Conservation (phyloP, 441 rosid genomes). For the Populus hybrid region DNA sequence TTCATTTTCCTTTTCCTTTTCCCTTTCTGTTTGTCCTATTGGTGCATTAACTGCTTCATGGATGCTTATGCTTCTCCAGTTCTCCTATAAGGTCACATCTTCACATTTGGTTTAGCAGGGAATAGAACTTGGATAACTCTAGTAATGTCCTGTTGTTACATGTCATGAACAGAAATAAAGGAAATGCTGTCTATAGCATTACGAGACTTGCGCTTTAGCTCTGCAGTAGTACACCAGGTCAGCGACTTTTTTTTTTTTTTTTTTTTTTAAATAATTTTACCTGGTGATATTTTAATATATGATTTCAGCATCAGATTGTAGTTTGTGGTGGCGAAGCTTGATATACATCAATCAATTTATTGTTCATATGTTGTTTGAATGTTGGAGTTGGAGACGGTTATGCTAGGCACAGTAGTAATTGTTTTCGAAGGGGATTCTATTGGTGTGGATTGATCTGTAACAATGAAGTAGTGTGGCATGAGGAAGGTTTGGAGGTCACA, state of each 20-base stretch:
- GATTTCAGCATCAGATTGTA: background rate
- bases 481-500: background rate
- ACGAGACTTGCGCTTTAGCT: slow-evolving; percentile 70
- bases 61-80: background rate
- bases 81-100: background rate
- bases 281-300: background rate
- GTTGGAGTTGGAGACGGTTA: background rate
- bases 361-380: background rate
- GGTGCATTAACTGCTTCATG: background rate
- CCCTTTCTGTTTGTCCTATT: background rate
- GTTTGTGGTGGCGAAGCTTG: background rate
- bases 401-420: background rate
- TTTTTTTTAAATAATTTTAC: no score
- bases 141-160: slow-evolving; percentile 22
- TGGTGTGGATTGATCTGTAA: background rate
- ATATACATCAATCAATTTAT: background rate
- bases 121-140: background rate
- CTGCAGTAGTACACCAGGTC: slow-evolving; percentile 97
- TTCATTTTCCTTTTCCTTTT: background rate
- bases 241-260: slow-evolving; percentile 3
- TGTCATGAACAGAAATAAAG: slow-evolving; percentile 68
- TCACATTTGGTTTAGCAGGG: background rate
- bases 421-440: background rate
- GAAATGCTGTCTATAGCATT: slow-evolving; percentile 74
- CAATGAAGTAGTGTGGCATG: background rate